A percentile compares a stretch with the other conserved stretches of the same genome.
These are phyloP conservation scores for Phytopythium litorale DNA, from an alignment of 352 stramenopile genomes.

Conservation along the genomic window DNA sequence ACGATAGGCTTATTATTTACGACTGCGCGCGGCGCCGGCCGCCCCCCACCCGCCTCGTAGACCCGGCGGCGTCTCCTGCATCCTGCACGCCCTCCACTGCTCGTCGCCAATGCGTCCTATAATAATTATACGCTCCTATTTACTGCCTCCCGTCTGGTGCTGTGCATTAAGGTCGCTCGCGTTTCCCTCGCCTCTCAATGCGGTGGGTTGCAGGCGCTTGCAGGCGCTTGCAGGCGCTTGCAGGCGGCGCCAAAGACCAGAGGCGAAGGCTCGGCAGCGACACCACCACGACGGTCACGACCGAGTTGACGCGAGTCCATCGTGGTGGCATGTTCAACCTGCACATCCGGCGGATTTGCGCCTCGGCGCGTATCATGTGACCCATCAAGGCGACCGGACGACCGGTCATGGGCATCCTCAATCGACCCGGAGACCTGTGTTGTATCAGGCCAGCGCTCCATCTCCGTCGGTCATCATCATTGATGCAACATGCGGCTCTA, in stretches of 20 bases:
- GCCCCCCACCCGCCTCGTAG: background rate
- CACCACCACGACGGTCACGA: too few species aligned
- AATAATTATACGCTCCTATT: conserved; percentile 7
- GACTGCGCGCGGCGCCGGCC: background rate
- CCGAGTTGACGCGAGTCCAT: too few species aligned
- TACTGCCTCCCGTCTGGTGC: background rate
- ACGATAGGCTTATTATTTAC: conserved; percentile 8
- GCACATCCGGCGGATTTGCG: background rate
- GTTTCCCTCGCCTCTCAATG: too few species aligned
- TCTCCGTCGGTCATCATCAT: too few species aligned
- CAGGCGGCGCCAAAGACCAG: background rate
- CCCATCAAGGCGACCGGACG: too few species aligned
- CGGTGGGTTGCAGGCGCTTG: too few species aligned
- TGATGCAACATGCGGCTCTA: background rate
- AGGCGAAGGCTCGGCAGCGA: background rate
- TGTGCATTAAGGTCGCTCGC: background rate
- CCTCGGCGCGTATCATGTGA: too few species aligned
- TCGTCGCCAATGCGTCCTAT: background rate
- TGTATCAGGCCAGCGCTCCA: too few species aligned
- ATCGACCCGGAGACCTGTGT: too few species aligned
- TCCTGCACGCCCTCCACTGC: background rate
- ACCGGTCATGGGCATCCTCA: too few species aligned
- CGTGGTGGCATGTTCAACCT: background rate
- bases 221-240: background rate
- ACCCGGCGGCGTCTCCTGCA: background rate